These are phyloP conservation scores for Hagleromyces aurorensis DNA, from an alignment of 805 yeast species.

Conservation along the genomic window DNA sequence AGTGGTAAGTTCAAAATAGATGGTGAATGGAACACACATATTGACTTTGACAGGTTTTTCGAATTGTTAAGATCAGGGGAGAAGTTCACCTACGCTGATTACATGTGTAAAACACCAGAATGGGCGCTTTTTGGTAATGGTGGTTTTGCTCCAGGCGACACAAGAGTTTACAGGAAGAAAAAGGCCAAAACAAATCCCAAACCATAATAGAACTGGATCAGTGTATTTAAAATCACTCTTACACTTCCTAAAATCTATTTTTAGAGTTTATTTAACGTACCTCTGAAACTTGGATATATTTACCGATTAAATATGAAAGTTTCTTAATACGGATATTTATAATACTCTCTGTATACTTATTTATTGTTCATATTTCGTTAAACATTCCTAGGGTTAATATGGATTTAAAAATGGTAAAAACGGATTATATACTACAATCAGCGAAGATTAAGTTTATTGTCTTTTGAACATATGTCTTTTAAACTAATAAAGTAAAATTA, in stretches of 20 bases:
- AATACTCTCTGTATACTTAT: too few species aligned
- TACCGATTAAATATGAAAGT: too few species aligned
- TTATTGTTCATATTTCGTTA: too few species aligned
- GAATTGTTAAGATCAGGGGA: conserved; percentile 55
- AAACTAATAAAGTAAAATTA: too few species aligned
- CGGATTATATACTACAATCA: too few species aligned
- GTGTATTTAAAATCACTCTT: not conserved
- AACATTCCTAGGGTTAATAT: too few species aligned
- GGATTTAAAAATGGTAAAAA: too few species aligned
- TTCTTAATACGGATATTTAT: too few species aligned
- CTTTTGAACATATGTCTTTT: too few species aligned
- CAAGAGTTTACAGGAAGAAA: conserved; percentile 45
- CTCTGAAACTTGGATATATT: too few species aligned
- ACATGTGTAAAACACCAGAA: conserved; percentile 69
- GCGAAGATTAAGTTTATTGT: too few species aligned
- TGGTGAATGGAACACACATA: conserved; percentile 82
- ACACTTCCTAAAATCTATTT: not conserved
- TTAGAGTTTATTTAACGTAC: too few species aligned
- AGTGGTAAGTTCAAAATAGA: conserved; percentile 60
- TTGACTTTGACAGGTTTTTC: conserved; percentile 72
- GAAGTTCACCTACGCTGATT: conserved; percentile 72
- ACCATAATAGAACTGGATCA: conserved; percentile 1
- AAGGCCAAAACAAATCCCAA: conserved; percentile 42
- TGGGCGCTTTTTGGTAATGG: conserved; percentile 94
- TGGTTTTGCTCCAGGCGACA: conserved; percentile 86